Evolutionary conservation across 2,329 filamentous ascomycete species (phyloP).

Genomic region (Zymoseptoria passerinii): DNA sequence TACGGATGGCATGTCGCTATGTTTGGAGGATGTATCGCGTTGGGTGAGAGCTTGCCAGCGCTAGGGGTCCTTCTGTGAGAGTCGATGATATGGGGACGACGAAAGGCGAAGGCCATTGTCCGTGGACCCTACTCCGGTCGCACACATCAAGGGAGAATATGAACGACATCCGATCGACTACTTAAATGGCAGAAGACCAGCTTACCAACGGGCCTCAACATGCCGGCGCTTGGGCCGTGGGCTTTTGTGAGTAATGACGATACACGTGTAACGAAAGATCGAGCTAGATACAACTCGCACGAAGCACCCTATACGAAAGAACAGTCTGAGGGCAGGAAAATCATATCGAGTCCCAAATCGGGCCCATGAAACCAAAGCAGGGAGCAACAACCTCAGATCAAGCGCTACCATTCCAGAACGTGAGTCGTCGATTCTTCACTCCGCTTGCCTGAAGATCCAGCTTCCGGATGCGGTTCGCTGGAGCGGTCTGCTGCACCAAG

Average conservation of each 20-base stretch:
- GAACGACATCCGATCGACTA: background rate
- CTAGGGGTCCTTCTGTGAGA: background rate
- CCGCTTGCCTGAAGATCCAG: slow-evolving; percentile 22
- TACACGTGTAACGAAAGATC: background rate
- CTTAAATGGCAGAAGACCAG: background rate
- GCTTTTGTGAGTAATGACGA: background rate
- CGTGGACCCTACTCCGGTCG: too few relatives aligned
- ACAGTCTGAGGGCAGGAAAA: background rate
- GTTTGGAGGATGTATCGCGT: background rate
- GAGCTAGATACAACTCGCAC: background rate
- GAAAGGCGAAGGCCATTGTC: background rate
- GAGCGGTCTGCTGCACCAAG: slow-evolving; percentile 29
- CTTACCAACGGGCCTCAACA: background rate
- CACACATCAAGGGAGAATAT: background rate
- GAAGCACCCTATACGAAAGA: background rate
- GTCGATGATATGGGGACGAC: background rate
- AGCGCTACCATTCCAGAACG: slow-evolving; percentile 17
- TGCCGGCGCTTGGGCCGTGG: background rate
- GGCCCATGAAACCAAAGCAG: background rate
- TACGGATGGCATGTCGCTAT: background rate
- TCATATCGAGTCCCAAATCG: background rate
- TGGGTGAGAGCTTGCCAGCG: background rate
- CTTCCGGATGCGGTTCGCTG: slow-evolving; percentile 27
- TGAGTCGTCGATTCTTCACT: slow-evolving; percentile 25
- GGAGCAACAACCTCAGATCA: background rate